Evolutionary conservation across 305 asterid genomes (phyloP).

Genomic region (Salvia sclarea): DNA sequence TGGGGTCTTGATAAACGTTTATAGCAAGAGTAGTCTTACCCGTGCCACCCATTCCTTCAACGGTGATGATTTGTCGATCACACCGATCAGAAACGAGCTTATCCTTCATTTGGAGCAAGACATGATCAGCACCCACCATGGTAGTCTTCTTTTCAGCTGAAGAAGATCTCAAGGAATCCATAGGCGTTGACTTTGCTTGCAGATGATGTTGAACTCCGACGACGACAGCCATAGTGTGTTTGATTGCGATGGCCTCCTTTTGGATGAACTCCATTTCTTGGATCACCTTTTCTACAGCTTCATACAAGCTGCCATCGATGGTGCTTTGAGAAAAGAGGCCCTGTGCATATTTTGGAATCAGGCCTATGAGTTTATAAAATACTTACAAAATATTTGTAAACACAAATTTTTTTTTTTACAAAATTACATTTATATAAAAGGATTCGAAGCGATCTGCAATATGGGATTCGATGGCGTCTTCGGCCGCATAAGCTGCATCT

Average conservation of each 20-base stretch:
- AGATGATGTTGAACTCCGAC: too few species aligned
- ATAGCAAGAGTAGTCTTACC: too few species aligned
- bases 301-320: neutral
- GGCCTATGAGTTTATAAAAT: too few species aligned
- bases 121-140: constrained; percentile 24
- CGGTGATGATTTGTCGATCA: constrained; percentile 18
- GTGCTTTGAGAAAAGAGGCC: too few species aligned
- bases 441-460: neutral
- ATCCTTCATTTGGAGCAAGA: neutral
- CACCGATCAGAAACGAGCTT: constrained; percentile 1
- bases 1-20: too few species aligned
- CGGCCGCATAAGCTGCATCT: neutral
- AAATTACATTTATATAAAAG: too few species aligned
- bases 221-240: too few species aligned
- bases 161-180: neutral
- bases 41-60: constrained; percentile 34
- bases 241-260: neutral
- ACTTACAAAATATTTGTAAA: too few species aligned
- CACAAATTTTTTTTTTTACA: too few species aligned
- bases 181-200: neutral
- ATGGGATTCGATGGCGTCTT: neutral
- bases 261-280: neutral
- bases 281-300: neutral
- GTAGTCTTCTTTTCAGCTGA: neutral
- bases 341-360: too few species aligned